A percentile compares a stretch with the other conserved stretches of the same genome.
phyloP scores from a whole-genome alignment of 106 monocot species.

The Allium fistulosum region DNA sequence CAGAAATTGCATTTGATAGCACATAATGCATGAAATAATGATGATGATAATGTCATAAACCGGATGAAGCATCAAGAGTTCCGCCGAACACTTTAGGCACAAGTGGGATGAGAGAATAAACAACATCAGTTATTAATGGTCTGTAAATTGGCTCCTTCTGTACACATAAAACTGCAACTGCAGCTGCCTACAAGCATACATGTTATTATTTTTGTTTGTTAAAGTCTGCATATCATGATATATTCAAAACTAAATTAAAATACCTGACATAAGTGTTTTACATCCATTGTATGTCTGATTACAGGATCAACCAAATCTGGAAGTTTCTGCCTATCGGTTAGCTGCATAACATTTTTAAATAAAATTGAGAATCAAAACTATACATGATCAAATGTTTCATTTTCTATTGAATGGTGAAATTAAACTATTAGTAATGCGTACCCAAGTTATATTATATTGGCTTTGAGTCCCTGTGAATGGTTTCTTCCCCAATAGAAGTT shows the following conservation, averaged over 20 bases:
- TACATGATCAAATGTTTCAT: no score
- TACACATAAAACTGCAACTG: conserved; percentile 62
- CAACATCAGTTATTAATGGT: conserved; percentile 65
- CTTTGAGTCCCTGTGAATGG: conserved; percentile 56
- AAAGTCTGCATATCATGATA: neutral
- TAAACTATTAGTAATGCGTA: conserved; percentile 9
- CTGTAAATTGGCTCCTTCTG: conserved; percentile 75
- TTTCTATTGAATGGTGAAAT: neutral
- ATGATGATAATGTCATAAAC: no score
- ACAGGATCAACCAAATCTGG: conserved; percentile 79
- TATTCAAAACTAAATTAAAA: neutral
- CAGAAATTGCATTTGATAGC: no score
- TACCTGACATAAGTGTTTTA: conserved; percentile 93
- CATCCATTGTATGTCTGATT: conserved; percentile 75
- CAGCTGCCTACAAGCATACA: conserved; percentile 36
- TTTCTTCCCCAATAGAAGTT: conserved; percentile 82
- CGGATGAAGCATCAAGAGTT: conserved; percentile 7
- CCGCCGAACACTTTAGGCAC: conserved; percentile 64
- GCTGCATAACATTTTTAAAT: conserved; percentile 37
- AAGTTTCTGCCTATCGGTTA: conserved; percentile 78
- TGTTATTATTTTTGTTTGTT: neutral
- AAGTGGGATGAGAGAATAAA: conserved; percentile 61
- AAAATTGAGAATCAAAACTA: no score
- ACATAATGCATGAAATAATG: no score
- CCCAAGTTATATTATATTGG: conserved; percentile 89